A percentile compares a stretch with the other conserved stretches of the same genome.
These are phyloP conservation scores for Entrophospora sp. DNA, from an alignment of 192 early-diverging fungal genomes.

Conservation along the genomic window DNA sequence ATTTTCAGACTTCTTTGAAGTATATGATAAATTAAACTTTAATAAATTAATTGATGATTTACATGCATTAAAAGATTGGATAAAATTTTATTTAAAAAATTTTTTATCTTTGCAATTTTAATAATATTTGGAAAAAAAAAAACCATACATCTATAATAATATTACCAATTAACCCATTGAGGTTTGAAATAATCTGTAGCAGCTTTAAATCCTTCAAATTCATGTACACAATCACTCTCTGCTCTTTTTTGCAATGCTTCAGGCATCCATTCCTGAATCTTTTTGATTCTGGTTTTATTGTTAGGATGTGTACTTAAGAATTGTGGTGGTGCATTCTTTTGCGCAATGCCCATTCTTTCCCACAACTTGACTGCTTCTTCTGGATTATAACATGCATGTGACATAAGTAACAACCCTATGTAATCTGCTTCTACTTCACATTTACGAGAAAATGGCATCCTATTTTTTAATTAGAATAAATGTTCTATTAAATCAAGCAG, in stretches of 20 bases:
- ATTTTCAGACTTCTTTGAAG: too few relatives aligned
- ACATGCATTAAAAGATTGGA: too few relatives aligned
- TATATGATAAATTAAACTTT: too few relatives aligned
- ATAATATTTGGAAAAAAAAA: background rate
- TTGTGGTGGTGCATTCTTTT: conserved; percentile 37
- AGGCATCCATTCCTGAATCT: conserved; percentile 54
- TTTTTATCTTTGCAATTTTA: too few relatives aligned
- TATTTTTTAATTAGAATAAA: background rate
- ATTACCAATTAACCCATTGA: conserved; percentile 10
- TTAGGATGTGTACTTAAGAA: conserved; percentile 85
- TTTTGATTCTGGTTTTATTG: conserved; percentile 55
- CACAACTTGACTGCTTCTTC: conserved; percentile 69
- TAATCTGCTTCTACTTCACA: conserved; percentile 91
- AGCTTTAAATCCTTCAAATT: background rate
- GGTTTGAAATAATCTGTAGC: background rate
- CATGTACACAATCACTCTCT: conserved; percentile 39
- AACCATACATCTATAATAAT: background rate
- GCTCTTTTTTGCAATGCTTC: conserved; percentile 43
- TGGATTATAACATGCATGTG: conserved; percentile 90
- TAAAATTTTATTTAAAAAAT: too few relatives aligned
- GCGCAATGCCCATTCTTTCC: conserved; percentile 59
- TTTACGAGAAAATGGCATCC: conserved; percentile 75
- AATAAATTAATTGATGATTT: too few relatives aligned
- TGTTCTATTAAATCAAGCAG: background rate
- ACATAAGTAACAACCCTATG: conserved; percentile 83